Evolutionary conservation across 306 rosid genomes (phyloP).

Genomic region (Argentina anserina): DNA sequence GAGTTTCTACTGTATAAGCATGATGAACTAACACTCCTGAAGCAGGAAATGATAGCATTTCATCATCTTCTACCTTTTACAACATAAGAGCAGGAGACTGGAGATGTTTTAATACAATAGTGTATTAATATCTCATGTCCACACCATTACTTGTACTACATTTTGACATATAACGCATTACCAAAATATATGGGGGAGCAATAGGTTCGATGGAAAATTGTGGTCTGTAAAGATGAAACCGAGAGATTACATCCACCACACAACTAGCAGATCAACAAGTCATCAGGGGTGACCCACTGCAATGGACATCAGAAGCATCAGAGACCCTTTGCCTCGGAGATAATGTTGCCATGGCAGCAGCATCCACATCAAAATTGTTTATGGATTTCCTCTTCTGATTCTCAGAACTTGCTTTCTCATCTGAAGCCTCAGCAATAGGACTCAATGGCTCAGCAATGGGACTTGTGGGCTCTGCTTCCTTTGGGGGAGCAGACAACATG

Average conservation of each 20-base stretch:
- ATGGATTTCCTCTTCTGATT: constrained; percentile 70
- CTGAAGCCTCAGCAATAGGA: constrained; percentile 77
- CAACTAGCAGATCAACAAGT: constrained; percentile 35
- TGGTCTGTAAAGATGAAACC: neutral
- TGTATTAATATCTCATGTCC: constrained; percentile 5
- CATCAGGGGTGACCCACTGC: constrained; percentile 92
- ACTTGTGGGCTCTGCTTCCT: constrained; percentile 49
- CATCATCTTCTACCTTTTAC: constrained; percentile 1
- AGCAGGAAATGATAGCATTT: constrained; percentile 1
- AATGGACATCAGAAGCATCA: constrained; percentile 77
- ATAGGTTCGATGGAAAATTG: neutral
- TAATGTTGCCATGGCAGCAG: constrained; percentile 45
- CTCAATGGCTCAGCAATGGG: constrained; percentile 82
- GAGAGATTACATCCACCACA: neutral
- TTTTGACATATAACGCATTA: neutral
- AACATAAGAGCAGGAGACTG: neutral
- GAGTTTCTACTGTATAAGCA: neutral
- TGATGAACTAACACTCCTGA: neutral
- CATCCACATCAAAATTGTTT: constrained; percentile 64
- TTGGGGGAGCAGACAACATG: constrained; percentile 40
- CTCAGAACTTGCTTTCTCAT: constrained; percentile 64
- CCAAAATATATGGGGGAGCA: neutral
- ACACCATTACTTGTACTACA: constrained; percentile 1
- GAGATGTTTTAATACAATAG: neutral
- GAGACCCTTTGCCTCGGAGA: constrained; percentile 86